A percentile compares a stretch with the other conserved stretches of the same genome.
Conservation (phyloP, 805 yeast species). For the Candida odintsovae region DNA sequence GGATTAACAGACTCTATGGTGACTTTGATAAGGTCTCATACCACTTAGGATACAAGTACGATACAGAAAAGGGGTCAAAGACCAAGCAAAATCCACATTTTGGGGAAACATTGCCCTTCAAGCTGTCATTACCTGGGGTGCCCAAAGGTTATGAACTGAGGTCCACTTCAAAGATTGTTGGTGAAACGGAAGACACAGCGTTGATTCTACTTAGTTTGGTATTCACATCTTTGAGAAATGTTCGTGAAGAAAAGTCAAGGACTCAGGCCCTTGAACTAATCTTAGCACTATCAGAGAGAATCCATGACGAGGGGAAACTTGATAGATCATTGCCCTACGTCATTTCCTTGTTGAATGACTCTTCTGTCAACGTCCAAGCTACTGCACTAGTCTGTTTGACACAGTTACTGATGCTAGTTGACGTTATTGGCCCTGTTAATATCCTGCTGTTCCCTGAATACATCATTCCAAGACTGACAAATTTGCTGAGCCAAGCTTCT, state of each 20-base stretch:
- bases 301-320: conserved; percentile 77
- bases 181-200: conserved; percentile 39
- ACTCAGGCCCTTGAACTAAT: conserved; percentile 72
- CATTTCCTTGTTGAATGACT: conserved; percentile 65
- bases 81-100: conserved; percentile 4
- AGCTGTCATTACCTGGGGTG: conserved; percentile 48
- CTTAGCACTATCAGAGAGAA: conserved; percentile 65
- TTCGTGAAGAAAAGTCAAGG: conserved; percentile 53
- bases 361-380: conserved; percentile 57
- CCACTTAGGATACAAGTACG: conserved; percentile 32
- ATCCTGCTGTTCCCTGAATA: conserved; percentile 77
- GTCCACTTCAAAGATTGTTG: conserved; percentile 25
- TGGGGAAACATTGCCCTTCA: conserved; percentile 28
- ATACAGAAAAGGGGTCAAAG: conserved; percentile 5
- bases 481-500: conserved; percentile 33
- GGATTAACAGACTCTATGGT: conserved; percentile 53
- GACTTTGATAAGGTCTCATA: conserved; percentile 49
- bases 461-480: conserved; percentile 61
- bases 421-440: conserved; percentile 66
- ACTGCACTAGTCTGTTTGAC: conserved; percentile 61
- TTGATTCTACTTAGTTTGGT: conserved; percentile 53
- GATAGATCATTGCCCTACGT: conserved; percentile 84
- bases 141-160: conserved; percentile 38
- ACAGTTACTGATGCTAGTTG: conserved; percentile 59
- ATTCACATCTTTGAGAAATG: conserved; percentile 54